phyloP scores from a whole-genome alignment of 1,139 yeast genomes.

The Nakaseomyces bracarensis region DNA sequence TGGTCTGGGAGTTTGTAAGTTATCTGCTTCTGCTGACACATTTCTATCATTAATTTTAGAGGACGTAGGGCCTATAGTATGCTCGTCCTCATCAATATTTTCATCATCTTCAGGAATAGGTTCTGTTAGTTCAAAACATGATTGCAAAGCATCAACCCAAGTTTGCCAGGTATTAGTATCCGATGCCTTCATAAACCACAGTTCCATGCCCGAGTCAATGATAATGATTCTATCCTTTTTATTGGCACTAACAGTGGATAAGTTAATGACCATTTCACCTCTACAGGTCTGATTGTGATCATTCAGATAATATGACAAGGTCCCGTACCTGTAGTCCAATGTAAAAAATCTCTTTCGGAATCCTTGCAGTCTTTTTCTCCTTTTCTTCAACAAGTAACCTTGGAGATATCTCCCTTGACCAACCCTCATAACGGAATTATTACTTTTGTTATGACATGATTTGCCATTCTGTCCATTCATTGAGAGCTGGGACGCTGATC shows the following conservation, averaged over 20 bases:
- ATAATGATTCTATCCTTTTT: conserved; percentile 59
- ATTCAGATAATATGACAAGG: conserved; percentile 72
- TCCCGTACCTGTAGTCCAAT: conserved; percentile 72
- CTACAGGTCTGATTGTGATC: conserved; percentile 62
- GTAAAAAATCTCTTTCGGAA: conserved; percentile 79
- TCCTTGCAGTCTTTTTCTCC: conserved; percentile 76
- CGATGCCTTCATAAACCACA: conserved; percentile 78
- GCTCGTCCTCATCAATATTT: neutral
- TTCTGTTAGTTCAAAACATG: conserved; percentile 22
- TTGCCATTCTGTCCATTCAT: conserved; percentile 23
- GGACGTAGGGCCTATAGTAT: conserved; percentile 1
- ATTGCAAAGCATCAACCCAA: conserved; percentile 70
- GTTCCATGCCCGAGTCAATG: conserved; percentile 91
- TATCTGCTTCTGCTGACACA: neutral
- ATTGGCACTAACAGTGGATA: conserved; percentile 76
- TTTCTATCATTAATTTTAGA: neutral
- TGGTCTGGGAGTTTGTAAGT: neutral
- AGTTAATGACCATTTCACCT: conserved; percentile 84
- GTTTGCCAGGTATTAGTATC: conserved; percentile 57
- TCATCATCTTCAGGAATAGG: conserved; percentile 8
- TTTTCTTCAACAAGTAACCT: conserved; percentile 70
- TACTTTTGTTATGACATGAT: conserved; percentile 43
- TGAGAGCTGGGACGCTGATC: neutral
- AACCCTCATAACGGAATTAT: conserved; percentile 19
- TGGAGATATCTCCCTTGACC: conserved; percentile 41